Percentiles rank a stretch among this genome's conserved stretches.
Evolutionary conservation across 495 filamentous ascomycete species (phyloP).

Genomic region (Aspergillus homomorphus): DNA sequence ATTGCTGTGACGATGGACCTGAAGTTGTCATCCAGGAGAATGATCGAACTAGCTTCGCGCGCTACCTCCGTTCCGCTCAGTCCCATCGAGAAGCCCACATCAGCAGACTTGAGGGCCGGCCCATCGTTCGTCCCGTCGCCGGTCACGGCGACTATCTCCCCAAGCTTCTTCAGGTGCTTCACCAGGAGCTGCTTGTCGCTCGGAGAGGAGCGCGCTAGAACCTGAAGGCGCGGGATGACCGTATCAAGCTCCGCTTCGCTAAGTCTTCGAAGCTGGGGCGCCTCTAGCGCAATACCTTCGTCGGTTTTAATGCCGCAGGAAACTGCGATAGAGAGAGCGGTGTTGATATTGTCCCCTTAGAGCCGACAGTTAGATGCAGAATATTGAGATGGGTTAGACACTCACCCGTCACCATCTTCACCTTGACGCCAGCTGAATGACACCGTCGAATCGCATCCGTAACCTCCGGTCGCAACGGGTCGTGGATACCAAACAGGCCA

Average conservation of each 20-base stretch:
- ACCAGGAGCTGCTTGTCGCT: constrained; percentile 69
- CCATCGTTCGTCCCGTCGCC: constrained; percentile 94
- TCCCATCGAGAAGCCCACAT: constrained; percentile 72
- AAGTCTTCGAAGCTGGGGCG: constrained; percentile 60
- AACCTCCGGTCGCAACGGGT: constrained; percentile 69
- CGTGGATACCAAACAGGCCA: constrained; percentile 72
- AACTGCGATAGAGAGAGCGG: constrained; percentile 70
- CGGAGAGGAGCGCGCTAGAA: constrained; percentile 64
- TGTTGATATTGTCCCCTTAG: constrained; percentile 25
- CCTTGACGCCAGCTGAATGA: constrained; percentile 65
- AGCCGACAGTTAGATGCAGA: neutral
- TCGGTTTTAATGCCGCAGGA: constrained; percentile 47
- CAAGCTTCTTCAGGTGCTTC: constrained; percentile 64
- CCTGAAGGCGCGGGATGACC: constrained; percentile 57
- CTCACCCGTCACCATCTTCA: constrained; percentile 81
- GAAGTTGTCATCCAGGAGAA: constrained; percentile 84
- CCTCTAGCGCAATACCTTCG: constrained; percentile 53
- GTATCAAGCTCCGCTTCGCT: constrained; percentile 57
- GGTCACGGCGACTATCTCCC: constrained; percentile 87
- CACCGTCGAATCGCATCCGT: constrained; percentile 63
- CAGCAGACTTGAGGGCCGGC: constrained; percentile 84
- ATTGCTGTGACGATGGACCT: constrained; percentile 73
- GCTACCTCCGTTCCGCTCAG: constrained; percentile 62
- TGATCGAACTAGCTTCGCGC: constrained; percentile 78
- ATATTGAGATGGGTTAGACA: constrained; percentile 53